phyloP scores from a whole-genome alignment of 176 grass and related monocot species.

The Tillandsia leiboldiana region DNA sequence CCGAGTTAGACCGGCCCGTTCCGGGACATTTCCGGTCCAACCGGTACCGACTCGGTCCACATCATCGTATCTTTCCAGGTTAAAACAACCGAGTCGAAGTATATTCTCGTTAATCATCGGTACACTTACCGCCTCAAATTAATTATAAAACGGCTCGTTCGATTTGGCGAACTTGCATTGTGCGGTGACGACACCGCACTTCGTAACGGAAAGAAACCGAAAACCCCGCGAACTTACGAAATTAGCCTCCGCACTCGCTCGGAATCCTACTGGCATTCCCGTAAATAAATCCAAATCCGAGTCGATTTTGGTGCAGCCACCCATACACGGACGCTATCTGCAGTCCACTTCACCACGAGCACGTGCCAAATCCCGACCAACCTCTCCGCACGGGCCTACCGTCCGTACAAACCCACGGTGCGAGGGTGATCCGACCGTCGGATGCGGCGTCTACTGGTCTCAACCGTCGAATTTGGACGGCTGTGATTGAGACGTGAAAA shows the following conservation, averaged over 20 bases:
- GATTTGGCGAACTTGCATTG: background rate
- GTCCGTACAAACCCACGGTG: too few relatives aligned
- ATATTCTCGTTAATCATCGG: too few relatives aligned
- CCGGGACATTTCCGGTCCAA: too few relatives aligned
- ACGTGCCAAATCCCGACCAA: background rate
- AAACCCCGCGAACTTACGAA: background rate
- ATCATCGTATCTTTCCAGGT: background rate
- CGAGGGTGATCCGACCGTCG: too few relatives aligned
- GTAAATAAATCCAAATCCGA: background rate
- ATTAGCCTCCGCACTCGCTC: background rate
- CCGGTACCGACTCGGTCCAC: background rate
- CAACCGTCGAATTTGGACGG: too few relatives aligned
- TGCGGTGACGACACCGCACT: background rate
- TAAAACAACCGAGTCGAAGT: too few relatives aligned
- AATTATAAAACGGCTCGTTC: background rate
- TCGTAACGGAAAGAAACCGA: background rate
- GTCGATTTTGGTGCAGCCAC: background rate
- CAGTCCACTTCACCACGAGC: background rate
- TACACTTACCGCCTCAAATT: background rate
- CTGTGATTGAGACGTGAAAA: too few relatives aligned
- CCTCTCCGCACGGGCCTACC: too few relatives aligned
- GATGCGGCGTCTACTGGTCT: too few relatives aligned
- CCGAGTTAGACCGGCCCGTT: too few relatives aligned
- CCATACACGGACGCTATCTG: background rate
- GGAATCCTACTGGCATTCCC: background rate